A percentile compares a stretch with the other conserved stretches of the same genome.
phyloP scores from a whole-genome alignment of 179 eudicot genomes.

The Camellia oleifera region DNA sequence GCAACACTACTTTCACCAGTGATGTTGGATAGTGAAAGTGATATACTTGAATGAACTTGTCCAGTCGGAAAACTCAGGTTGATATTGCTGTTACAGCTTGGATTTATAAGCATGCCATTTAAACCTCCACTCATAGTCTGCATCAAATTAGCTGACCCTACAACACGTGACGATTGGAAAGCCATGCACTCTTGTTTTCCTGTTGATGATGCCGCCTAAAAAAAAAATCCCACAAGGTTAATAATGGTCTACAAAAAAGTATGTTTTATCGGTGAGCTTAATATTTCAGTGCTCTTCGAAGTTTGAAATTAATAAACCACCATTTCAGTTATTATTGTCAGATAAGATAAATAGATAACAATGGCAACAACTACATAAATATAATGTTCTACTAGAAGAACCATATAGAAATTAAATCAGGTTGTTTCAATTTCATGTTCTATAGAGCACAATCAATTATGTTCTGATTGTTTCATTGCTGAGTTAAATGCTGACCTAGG shows the following conservation, averaged over 20 bases:
- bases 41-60: conserved; percentile 29
- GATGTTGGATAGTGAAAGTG: conserved; percentile 40
- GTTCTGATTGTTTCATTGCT: neutral
- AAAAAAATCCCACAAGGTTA: neutral
- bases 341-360: neutral
- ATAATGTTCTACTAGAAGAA: neutral
- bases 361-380: neutral
- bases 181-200: conserved; percentile 27
- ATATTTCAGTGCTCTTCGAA: neutral
- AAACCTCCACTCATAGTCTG: conserved; percentile 29
- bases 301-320: neutral
- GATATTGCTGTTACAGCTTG: conserved; percentile 27
- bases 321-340: neutral
- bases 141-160: conserved; percentile 28
- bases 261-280: neutral
- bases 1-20: conserved; percentile 46
- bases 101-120: conserved; percentile 31
- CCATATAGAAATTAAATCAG: neutral
- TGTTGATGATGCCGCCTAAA: conserved; percentile 44
- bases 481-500: neutral
- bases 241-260: neutral
- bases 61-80: conserved; percentile 28
- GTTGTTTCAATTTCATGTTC: neutral
- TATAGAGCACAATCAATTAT: neutral
- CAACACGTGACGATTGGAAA: conserved; percentile 24